Conservation (phyloP, 331 rosid genomes). For the Spiraea crenata region DNA sequence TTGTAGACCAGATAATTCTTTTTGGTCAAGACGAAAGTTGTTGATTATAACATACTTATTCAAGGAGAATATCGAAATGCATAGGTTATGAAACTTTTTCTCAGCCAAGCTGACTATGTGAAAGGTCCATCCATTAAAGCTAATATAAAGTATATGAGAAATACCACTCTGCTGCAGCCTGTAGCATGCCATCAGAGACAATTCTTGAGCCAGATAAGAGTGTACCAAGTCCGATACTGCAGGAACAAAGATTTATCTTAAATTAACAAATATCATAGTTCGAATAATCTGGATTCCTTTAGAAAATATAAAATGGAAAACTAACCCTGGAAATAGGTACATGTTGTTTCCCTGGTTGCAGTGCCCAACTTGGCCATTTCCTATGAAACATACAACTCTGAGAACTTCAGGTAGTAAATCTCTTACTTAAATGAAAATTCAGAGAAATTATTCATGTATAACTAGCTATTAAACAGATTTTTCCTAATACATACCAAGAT, state of each 20-base stretch:
- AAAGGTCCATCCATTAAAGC: conserved; percentile 15
- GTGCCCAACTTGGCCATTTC: conserved; percentile 81
- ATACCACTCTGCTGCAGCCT: conserved; percentile 98
- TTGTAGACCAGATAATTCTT: not conserved
- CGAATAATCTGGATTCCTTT: conserved; percentile 9
- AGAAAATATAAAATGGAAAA: conserved; percentile 22
- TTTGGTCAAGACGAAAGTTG: not conserved
- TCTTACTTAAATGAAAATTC: not conserved
- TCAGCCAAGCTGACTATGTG: not conserved
- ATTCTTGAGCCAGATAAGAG: conserved; percentile 86
- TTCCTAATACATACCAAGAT: conserved; percentile 64
- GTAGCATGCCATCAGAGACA: conserved; percentile 94
- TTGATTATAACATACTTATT: not conserved
- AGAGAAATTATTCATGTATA: conserved; percentile 1
- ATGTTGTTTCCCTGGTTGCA: conserved; percentile 99
- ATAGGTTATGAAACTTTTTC: conserved; percentile 4
- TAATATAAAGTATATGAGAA: conserved; percentile 11
- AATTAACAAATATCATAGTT: not conserved
- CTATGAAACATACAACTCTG: conserved; percentile 39
- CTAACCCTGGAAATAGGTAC: conserved; percentile 99
- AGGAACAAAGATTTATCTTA: conserved; percentile 21
- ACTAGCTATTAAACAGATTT: not conserved
- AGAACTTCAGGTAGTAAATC: not conserved
- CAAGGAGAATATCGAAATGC: not conserved
- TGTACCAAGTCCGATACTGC: conserved; percentile 97